These are phyloP conservation scores for Sporothrix schenckii DNA, from an alignment of 2,329 filamentous ascomycete species.

Conservation along the genomic window DNA sequence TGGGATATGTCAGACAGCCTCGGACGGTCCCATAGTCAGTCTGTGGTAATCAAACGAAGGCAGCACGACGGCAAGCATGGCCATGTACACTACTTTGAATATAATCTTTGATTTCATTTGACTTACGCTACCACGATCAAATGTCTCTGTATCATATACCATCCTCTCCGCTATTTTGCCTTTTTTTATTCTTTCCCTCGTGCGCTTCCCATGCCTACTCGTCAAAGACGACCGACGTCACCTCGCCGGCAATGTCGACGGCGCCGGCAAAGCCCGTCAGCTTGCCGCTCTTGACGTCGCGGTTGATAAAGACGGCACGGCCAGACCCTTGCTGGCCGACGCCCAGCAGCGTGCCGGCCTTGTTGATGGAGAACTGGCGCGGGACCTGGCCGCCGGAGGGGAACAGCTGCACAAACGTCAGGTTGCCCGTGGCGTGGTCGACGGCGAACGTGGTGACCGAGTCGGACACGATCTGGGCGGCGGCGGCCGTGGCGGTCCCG, in stretches of 20 bases:
- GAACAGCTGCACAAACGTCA: constrained; percentile 60
- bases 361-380: constrained; percentile 69
- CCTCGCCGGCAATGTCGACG: constrained; percentile 49
- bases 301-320: constrained; percentile 62
- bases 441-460: constrained; percentile 66
- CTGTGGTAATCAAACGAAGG: too few species aligned
- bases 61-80: too few species aligned
- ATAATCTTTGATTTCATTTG: too few species aligned
- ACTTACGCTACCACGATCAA: too few species aligned
- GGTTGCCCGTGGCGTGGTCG: constrained; percentile 54
- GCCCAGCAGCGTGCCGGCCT: constrained; percentile 64
- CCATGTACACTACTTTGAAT: too few species aligned
- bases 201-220: constrained; percentile 41
- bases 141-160: too few species aligned
- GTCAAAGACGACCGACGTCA: constrained; percentile 54
- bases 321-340: constrained; percentile 66
- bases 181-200: too few species aligned
- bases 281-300: constrained; percentile 62
- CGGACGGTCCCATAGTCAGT: neutral
- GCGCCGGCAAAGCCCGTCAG: constrained; percentile 54
- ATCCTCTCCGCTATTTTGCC: too few species aligned
- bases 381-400: constrained; percentile 67
- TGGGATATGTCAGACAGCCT: neutral
- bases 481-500: constrained; percentile 28
- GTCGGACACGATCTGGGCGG: constrained; percentile 58